Evolutionary conservation across 345 rosid genomes (phyloP), one percentile per base, ranked within the genome.

Genomic region (Mangifera indica): DNA sequence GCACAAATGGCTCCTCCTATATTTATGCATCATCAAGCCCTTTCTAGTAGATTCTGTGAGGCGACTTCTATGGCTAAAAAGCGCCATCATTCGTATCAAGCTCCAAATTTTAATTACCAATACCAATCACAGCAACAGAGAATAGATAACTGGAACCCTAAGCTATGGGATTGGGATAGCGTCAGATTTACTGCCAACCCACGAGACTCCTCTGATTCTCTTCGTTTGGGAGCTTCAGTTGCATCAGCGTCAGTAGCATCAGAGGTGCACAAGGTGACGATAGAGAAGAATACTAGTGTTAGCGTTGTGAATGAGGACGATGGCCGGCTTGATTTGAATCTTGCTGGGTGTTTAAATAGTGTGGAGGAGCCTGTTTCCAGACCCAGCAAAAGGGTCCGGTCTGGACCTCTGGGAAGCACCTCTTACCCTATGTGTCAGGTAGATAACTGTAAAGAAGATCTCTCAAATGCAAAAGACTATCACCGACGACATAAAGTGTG

Each of bases 401-500:
- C 92, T 53, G 92, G 95, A 71, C 91, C 97, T 57, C 95, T 92
- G 0, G 93, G 93, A 60, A 70, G 83, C 58, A 81, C 81, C 61
- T 76, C 82, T 62, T 84, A 87, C 66, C 95, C 97, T 12, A 82
- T 76, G 89, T 93, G 98, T 73, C 98, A 93, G 82, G 98, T 93
- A 7, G 97, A 93, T 60, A 82, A 83, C 60, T 93, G 98, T 73
- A 83, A 77, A 53, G 95, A 89, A 72, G 89, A 89, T 82, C 87
- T 93, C 4, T 87, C 95, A 15, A 87, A 44, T 79, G 97, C 88
- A 3, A 93, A 93, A 80, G 98, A 93, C 71, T 93, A 91, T 76
- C 98, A 93, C 52, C 90, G 98, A 62, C 84, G 98, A 22, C 98
- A 91, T 82, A 93, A 89, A 77, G 98, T 93, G 11, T 93, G 98